Percentiles rank a stretch among this genome's conserved stretches.
phyloP scores from a whole-genome alignment of 2,329 filamentous ascomycete species.

The Clarireedia paspali region DNA sequence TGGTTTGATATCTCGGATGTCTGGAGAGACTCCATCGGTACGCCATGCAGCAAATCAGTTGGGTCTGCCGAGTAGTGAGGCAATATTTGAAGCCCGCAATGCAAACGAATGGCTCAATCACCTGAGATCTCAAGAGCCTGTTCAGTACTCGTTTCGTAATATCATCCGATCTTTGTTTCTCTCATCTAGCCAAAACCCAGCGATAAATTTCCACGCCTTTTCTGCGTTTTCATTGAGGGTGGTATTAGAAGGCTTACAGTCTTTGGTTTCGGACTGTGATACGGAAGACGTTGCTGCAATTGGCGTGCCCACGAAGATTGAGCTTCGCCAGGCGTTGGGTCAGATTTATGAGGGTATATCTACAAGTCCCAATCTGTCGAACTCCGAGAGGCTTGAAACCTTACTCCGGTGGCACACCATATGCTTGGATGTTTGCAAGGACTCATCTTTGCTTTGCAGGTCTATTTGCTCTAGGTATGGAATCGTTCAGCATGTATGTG shows the following conservation, averaged over 20 bases:
- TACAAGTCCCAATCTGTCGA: conserved; percentile 27
- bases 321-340: conserved; percentile 33
- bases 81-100: conserved; percentile 33
- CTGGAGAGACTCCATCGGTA: conserved; percentile 35
- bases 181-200: conserved; percentile 23
- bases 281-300: conserved; percentile 32
- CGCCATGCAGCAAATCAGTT: conserved; percentile 36
- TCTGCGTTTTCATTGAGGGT: conserved; percentile 36
- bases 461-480: conserved; percentile 33
- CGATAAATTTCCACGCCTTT: conserved; percentile 24
- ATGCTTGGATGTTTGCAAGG: conserved; percentile 35
- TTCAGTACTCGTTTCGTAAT: conserved; percentile 32
- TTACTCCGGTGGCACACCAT: conserved; percentile 38
- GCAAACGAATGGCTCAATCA: conserved; percentile 35
- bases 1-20: conserved; percentile 37
- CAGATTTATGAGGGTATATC: conserved; percentile 34
- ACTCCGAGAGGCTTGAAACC: conserved; percentile 33
- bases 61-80: conserved; percentile 33
- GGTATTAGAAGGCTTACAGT: conserved; percentile 37
- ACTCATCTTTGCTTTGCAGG: conserved; percentile 34
- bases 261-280: conserved; percentile 34
- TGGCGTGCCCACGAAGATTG: conserved; percentile 33
- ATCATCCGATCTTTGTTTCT: conserved; percentile 35
- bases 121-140: conserved; percentile 28
- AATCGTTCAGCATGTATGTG: conserved; percentile 34